These are phyloP conservation scores for Teratosphaeria gauchensis DNA, from an alignment of 2,329 filamentous ascomycete species.

Conservation along the genomic window DNA sequence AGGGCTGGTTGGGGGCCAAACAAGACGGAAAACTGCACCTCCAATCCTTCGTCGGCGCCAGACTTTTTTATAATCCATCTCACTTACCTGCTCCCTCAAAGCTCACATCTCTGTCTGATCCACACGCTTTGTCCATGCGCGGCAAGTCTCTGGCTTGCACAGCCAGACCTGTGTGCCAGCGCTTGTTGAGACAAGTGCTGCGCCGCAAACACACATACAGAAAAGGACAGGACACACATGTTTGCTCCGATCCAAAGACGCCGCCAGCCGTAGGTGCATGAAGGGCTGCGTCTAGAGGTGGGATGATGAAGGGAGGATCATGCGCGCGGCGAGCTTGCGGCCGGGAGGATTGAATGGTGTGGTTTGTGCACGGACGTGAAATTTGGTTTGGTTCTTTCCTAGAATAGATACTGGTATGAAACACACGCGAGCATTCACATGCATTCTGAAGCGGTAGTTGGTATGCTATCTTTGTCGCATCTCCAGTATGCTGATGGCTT, in stretches of 20 bases:
- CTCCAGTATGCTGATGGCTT: not conserved
- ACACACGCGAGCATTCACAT: not conserved
- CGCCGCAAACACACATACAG: not conserved
- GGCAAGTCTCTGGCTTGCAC: not conserved
- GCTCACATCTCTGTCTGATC: not conserved
- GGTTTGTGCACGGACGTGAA: no score
- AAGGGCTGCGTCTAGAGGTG: not conserved
- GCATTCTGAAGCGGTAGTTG: not conserved
- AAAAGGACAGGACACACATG: not conserved
- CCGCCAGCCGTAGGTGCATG: not conserved
- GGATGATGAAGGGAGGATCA: no score
- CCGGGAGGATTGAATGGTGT: no score
- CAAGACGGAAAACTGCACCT: not conserved
- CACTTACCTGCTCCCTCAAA: not conserved
- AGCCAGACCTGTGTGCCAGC: not conserved
- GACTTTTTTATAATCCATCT: not conserved
- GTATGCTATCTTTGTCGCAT: not conserved
- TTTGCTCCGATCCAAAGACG: not conserved
- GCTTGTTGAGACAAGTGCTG: not conserved
- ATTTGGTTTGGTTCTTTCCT: no score
- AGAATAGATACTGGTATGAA: no score
- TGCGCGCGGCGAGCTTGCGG: no score
- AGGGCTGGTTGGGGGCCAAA: not conserved
- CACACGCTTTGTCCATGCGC: not conserved
- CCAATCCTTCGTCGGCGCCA: not conserved